Evolutionary conservation across 192 early-diverging fungal genomes (phyloP), one percentile per base, ranked within the genome.

Genomic region (Podila epigama): DNA sequence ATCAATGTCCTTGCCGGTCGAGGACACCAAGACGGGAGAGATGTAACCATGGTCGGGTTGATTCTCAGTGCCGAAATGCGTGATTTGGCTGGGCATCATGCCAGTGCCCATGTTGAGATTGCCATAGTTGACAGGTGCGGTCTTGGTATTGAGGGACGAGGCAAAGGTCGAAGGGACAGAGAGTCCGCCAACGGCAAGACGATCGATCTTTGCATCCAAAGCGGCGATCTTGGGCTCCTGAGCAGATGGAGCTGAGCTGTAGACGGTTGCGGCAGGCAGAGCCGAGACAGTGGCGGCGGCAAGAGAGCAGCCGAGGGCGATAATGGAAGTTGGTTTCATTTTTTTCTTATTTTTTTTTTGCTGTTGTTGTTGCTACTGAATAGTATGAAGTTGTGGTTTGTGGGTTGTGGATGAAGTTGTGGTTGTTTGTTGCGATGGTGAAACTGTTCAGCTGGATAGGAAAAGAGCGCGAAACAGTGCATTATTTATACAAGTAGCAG

Each of bases 91-190:
- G 41, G 72, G 72, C 72, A 68, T 63, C 59, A 68, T 57, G 20
- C 72, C 72, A 2, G 72, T 77, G 1, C 72, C 72, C 60, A 44
- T 36, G 36, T 77, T 77, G 40, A 77, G 51, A 50, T 77, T 77
- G 2, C 72, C 72, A 39, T 68, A 77, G 55, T 77, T 77, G 66
- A 68, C 57, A 15, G 72, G 72, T 1, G 58, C 66, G 28, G 54
- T 33, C 37, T 53, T 40, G 9, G 72, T 68, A 60, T 77, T 67
- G 35, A 77, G 51, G 11, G 72, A 58, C 13, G 50, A 44, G 41
- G 64, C 40, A 18, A 56, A 67, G 28, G 59, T 33, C n/a, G 66
- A 63, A 11, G 72, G 72, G 40, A 33, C 36, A 0, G 53, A 58
- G 32, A 77, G 36, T 2, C 65, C 72, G 6, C 66, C 72, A 28